These are phyloP conservation scores for Tuber umbilicatum DNA, from an alignment of 495 filamentous ascomycete genomes.

Conservation along the genomic window DNA sequence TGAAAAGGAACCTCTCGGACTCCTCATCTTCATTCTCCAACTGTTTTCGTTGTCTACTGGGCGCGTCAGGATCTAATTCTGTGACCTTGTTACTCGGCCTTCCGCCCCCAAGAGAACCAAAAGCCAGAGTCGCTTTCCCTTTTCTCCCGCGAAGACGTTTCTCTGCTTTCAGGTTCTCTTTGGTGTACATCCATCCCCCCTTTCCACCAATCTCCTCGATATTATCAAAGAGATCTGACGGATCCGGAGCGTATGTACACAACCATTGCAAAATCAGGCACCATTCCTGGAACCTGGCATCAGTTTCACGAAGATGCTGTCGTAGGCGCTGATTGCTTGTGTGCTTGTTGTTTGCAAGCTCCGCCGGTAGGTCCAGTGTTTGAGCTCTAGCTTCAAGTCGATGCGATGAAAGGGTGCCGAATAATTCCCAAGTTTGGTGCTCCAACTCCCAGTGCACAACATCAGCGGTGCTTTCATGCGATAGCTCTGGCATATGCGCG, in stretches of 20 bases:
- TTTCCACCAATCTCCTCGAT: conserved; percentile 60
- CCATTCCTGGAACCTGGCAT: conserved; percentile 57
- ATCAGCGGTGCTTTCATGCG: conserved; percentile 22
- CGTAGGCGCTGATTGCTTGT: conserved; percentile 43
- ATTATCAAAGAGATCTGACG: conserved; percentile 54
- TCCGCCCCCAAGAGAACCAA: conserved; percentile 48
- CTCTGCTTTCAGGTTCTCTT: conserved; percentile 77
- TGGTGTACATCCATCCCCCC: conserved; percentile 86
- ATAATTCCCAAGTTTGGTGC: conserved; percentile 80
- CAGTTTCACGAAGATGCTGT: conserved; percentile 49
- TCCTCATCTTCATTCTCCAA: conserved; percentile 74
- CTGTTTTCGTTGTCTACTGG: conserved; percentile 63
- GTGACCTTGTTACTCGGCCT: conserved; percentile 58
- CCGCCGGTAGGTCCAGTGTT: conserved; percentile 36
- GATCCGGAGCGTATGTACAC: conserved; percentile 62
- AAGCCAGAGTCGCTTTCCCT: conserved; percentile 49
- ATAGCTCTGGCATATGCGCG: conserved; percentile 40
- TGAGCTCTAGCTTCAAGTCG: conserved; percentile 43
- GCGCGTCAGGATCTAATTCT: conserved; percentile 90
- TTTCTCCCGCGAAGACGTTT: conserved; percentile 67
- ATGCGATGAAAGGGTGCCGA: conserved; percentile 56
- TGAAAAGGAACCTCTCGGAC: conserved; percentile 56
- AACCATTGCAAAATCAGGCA: conserved; percentile 76
- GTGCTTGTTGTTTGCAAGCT: conserved; percentile 53
- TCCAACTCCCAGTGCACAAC: conserved; percentile 55